A percentile compares a stretch with the other conserved stretches of the same genome.
These are phyloP conservation scores for Thuidium tamariscinum DNA, from an alignment of 225 moss, liverwort and hornwort genomes.

Conservation along the genomic window DNA sequence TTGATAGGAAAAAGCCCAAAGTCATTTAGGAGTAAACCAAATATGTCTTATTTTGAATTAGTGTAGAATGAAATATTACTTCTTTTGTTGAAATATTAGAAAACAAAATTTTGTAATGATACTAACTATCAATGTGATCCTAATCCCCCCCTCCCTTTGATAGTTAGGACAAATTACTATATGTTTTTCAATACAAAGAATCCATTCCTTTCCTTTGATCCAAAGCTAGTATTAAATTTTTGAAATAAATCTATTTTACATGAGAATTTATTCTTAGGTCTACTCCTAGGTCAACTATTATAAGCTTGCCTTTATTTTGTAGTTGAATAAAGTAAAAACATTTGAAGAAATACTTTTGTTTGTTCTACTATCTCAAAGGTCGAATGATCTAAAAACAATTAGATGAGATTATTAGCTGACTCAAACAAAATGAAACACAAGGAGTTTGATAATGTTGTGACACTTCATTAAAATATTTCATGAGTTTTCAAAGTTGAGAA, in stretches of 20 bases:
- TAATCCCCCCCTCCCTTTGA: rapidly evolving
- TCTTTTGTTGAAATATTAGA: not conserved
- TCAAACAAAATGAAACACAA: rapidly evolving
- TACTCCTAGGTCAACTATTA: rapidly evolving
- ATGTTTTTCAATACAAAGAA: not conserved
- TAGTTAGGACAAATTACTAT: not conserved
- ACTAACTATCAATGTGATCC: not conserved
- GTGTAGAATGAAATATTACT: not conserved
- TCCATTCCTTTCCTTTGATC: not conserved
- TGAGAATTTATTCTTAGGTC: rapidly evolving
- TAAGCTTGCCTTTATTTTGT: not conserved
- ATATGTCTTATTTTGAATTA: not conserved
- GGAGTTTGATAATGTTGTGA: rapidly evolving
- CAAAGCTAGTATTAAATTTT: not conserved
- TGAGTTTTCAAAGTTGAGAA: too few species aligned
- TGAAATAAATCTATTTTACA: not conserved
- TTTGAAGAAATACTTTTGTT: rapidly evolving
- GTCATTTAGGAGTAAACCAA: too few species aligned
- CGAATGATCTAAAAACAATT: too few species aligned
- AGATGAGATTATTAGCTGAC: too few species aligned
- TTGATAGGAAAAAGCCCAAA: too few species aligned
- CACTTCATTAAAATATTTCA: rapidly evolving
- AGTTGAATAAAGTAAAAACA: not conserved
- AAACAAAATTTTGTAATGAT: rapidly evolving
- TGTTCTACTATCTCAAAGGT: not conserved